Evolutionary conservation across 2,329 filamentous ascomycete species (phyloP), one percentile per base, ranked within the genome.

Genomic region (Ophiostoma tasmaniense): DNA sequence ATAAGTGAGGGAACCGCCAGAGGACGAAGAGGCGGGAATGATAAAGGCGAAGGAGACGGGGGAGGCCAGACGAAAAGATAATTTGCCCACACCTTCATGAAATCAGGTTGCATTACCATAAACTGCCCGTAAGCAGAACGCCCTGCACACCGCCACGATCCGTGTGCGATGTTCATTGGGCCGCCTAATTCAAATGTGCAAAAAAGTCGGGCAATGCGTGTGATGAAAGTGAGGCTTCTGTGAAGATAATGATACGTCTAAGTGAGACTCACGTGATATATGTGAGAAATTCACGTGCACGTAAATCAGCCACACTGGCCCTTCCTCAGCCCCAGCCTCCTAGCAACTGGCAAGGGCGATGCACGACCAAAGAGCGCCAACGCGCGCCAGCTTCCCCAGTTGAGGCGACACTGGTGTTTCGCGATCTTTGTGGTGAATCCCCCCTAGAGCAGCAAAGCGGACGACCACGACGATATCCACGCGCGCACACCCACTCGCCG

Each of bases 401-500:
- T 55, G 5, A 55, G 22, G 50, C 50, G 50, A 55, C 50, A 64
- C 25, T 55, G 66, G 64, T 39, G 65, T 66, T 64, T 67, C 69
- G 69, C 66, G 69, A 66, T 67, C 45, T 33, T 35, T 30, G 35
- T 64, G 59, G 64, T 35, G 52, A 45, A 62, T 50, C 17, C 45
- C 42, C 42, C 50, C 50, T 50, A 61, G 68, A 42, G 61, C 66
- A 67, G 66, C 66, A 30, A 61, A 28, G 59, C 61, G 30, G 55
- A 65, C 62, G 64, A 20, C 66, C 25, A 66, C 67, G 64, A 66
- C 62, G 25, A 64, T 35, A 61, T 62, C 17, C 35, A 50, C 66
- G 55, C 67, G 64, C 42, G 52, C 64, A 66, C 45, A 64, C 50
- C 30, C 68, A 69, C 45, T 28, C 64, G 37, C 42, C 30, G 55